Base-by-base conservation (phyloP, 305 asterid genomes). In the Solanum chacoense region DNA sequence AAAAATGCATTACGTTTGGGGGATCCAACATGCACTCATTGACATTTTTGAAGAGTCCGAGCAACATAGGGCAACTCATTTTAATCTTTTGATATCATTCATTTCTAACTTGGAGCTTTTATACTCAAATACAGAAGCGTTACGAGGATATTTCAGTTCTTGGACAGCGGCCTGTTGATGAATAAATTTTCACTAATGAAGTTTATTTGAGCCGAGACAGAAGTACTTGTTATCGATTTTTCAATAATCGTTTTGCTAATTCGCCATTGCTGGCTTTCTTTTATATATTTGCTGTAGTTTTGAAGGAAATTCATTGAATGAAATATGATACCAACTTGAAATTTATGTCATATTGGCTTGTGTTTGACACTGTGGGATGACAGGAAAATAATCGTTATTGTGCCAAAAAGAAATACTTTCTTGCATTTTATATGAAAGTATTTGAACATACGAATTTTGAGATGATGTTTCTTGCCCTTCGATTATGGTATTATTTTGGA, bases 61-160 rank as follows among this genome's bases (percentile, higher is more conserved):
- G 77, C 77, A 3, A 72, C 77, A 72, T 72, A 71, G 20, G 2
- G 76, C 2, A 36, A 79, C n/a, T 78, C 32, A 11, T 38, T 37
- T 5, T 36, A n/a, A n/a, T 36, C 84, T 11, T 38, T 79, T 79
- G 85, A 34, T 50, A 45, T 28, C 50, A 22, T 75, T 26, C 20
- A 32, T 78, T 65, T 89, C 74, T 87, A 84, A 84, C 81, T 22
- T 11, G 55, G 80, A 24, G 22, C 34, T 83, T 32, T 1, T 14
- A 22, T 16, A 22, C 6, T 59, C 40, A 0, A 67, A 84, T 88
- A 72, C 91, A 90, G 91, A 90, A 90, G 81, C 91, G 90, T 6
- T 87, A 87, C 11, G 90, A 90, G 80, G 91, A 90, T 87, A 90
- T 90, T 75, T 77, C 91, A 59, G 91, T 89, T 45, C 36, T 89